Conservation (phyloP, 257 asterid species). For the Salvia miltiorrhiza region DNA sequence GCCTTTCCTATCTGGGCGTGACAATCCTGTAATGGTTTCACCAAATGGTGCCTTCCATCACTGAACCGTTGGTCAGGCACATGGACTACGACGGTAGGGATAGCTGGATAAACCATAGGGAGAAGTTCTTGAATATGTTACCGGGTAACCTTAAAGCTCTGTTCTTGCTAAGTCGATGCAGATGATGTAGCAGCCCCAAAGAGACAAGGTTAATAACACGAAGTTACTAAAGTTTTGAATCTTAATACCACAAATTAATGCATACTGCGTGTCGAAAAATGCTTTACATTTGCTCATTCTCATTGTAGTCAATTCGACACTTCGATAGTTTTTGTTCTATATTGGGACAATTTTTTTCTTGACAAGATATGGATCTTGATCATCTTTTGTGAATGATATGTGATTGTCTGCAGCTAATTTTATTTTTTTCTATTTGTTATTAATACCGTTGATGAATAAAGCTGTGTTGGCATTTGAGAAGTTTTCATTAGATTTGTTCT, state of each 20-base stretch:
- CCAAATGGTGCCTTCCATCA: conserved; percentile 62
- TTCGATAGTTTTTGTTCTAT: too few relatives aligned
- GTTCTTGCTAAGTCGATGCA: conserved; percentile 65
- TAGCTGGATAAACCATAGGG: conserved; percentile 79
- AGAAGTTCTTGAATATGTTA: conserved; percentile 69
- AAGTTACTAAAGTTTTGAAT: background rate
- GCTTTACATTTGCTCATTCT: too few relatives aligned
- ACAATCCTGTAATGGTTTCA: conserved; percentile 51
- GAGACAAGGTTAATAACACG: too few relatives aligned
- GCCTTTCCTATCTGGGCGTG: conserved; percentile 62
- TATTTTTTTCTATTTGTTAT: background rate
- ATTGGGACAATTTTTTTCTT: too few relatives aligned
- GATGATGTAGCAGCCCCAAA: conserved; percentile 69
- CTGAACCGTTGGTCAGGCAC: conserved; percentile 59
- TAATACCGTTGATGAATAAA: background rate
- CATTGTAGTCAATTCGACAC: too few relatives aligned
- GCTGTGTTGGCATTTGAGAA: background rate
- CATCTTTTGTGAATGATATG: too few relatives aligned
- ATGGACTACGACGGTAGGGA: conserved; percentile 80
- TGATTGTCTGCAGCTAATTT: too few relatives aligned
- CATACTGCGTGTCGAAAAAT: too few relatives aligned
- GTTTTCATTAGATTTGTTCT: background rate
- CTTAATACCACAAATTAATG: too few relatives aligned
- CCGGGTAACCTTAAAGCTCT: conserved; percentile 54
- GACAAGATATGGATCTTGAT: background rate